Evolutionary conservation across 257 asterid species (phyloP), one percentile per base, ranked within the genome.

Genomic region (Plectranthus barbatus): DNA sequence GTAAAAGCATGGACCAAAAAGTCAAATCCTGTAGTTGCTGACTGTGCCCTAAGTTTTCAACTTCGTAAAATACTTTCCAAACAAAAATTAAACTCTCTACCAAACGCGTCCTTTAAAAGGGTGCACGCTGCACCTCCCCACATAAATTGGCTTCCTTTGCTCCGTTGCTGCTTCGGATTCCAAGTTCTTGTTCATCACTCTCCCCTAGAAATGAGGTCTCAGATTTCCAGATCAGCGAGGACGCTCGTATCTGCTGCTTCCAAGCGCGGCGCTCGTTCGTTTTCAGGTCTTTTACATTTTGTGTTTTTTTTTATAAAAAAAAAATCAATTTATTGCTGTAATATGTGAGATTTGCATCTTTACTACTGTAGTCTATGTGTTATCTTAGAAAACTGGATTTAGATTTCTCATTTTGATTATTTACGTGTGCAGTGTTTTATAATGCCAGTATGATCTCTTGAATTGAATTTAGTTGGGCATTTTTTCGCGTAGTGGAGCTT

Each of bases 141-240:
- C 17, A 55, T 5, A 53, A 55, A 36, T 64, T 46, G 36, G 0
- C 52, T 11, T 1, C 5, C 10, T 5, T 13, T 29, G 19, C 62
- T 39, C 44, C 33, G 5, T n/a, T 0, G 11, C 60, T n/a, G 8
- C 44, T 36, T 15, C 46, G 17, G 15, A 7, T n/a, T 52, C 3
- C 11, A 13, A 23, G 6, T 36, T 39, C 44, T 11, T 39, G 44
- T n/a, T 36, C 7, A 47, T 36, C 62, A 5, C 3, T 9, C 33
- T 56, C 36, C 62, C 37, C 33, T 13, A 7, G 39, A 71, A 57
- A 93, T 90, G 99, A 87, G 84, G 82, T 80, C 97, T 63, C 97
- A 84, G 72, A 79, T 87, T 67, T 66, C 68, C 89, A 85, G 94
- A 90, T 90, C 96, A 31, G 92, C 95, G 5, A 84, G 85, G 68